Evolutionary conservation across 2,329 filamentous ascomycete genomes (phyloP), one percentile per base, ranked within the genome.

Genomic region (Didymella sp.): DNA sequence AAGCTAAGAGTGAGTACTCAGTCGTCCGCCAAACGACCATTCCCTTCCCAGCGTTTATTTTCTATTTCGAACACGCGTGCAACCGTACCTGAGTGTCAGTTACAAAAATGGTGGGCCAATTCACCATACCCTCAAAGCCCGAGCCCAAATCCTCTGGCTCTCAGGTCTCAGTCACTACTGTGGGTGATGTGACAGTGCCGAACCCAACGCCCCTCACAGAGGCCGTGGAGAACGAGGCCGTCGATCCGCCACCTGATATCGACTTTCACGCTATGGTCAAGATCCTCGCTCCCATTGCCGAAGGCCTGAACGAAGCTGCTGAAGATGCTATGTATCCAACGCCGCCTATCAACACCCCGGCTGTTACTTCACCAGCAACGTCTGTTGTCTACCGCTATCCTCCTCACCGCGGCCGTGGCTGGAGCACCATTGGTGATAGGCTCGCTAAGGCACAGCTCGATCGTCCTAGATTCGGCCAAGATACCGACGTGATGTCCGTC

Each of bases 371-470:
- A 9, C 73, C 72, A 2, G 61, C 66, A n/a, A 63, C 66, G 3
- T 74, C 70, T 7, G 47, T 71, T 27, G 30, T 59, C 11, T 59
- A 58, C 25, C 62, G 60, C 6, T 25, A 59, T 37, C 44, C 38
- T 6, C 24, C 49, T 9, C 21, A 37, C 8, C 72, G 72, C 25
- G 51, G 51, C 43, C 69, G 71, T 44, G 87, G 92, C 73, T 85
- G 91, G 76, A 84, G 81, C 63, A 85, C 96, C 17, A 92, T 98
- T 72, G 93, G 93, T 73, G 94, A 95, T 63, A 92, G 94, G 78
- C 89, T 98, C 50, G 93, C 60, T 30, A 59, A 97, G 84, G 88
- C 91, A 61, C 66, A 69, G 56, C 43, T 64, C 12, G 66, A 71
- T 4, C 54, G 64, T 12, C 65, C 60, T 43, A 62, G 44, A 43